A percentile compares a stretch with the other conserved stretches of the same genome.
Evolutionary conservation across 371 early-diverging fungal genomes (phyloP).

Genomic region (Lichtheimia hyalospora): DNA sequence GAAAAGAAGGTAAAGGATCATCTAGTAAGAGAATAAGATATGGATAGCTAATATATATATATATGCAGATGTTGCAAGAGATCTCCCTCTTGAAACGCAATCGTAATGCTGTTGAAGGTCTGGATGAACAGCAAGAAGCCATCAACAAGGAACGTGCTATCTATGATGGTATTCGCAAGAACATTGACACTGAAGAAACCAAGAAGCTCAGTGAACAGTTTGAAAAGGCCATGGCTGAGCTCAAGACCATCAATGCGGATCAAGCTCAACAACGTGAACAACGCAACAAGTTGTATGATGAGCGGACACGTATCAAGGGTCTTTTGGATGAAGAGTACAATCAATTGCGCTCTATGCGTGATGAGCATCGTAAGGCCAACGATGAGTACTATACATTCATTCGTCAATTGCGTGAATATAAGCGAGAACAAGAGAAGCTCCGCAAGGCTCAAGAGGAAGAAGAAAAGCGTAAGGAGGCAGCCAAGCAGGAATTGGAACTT

Average conservation of each 20-base stretch:
- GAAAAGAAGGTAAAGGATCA: slow-evolving; percentile 68
- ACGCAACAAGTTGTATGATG: slow-evolving; percentile 73
- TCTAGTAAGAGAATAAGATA: background rate
- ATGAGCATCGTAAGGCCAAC: slow-evolving; percentile 72
- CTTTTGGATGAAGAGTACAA: slow-evolving; percentile 73
- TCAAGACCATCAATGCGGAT: slow-evolving; percentile 63
- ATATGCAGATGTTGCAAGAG: slow-evolving; percentile 66
- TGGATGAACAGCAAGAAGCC: slow-evolving; percentile 64
- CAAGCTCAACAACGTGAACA: slow-evolving; percentile 61
- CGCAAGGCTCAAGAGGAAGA: slow-evolving; percentile 70
- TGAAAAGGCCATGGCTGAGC: slow-evolving; percentile 66
- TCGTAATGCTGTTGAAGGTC: slow-evolving; percentile 73
- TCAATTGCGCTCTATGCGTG: slow-evolving; percentile 64
- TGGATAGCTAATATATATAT: background rate
- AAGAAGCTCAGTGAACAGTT: slow-evolving; percentile 67
- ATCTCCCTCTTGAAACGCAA: slow-evolving; percentile 79
- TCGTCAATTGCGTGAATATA: slow-evolving; percentile 73
- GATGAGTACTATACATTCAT: slow-evolving; percentile 77
- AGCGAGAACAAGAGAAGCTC: slow-evolving; percentile 62
- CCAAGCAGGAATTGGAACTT: slow-evolving; percentile 76
- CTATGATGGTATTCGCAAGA: slow-evolving; percentile 64
- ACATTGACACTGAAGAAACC: slow-evolving; percentile 66
- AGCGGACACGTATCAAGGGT: slow-evolving; percentile 72
- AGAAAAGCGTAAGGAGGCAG: slow-evolving; percentile 61
- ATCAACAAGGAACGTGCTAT: slow-evolving; percentile 75